These are phyloP conservation scores for Trifolium dubium DNA, from an alignment of 306 rosid genomes.

Conservation along the genomic window DNA sequence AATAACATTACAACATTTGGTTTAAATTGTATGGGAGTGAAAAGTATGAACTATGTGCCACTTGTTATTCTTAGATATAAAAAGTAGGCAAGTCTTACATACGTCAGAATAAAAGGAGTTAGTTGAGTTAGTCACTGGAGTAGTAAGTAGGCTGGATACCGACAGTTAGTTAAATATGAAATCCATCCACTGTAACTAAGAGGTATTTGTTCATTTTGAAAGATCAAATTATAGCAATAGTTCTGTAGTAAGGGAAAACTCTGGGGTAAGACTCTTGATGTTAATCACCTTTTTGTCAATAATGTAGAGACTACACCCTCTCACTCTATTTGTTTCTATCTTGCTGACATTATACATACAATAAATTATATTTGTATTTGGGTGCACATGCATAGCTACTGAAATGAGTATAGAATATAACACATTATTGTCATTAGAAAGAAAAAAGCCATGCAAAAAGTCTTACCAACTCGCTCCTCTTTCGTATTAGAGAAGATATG, in stretches of 20 bases:
- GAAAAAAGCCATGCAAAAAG: slow-evolving; percentile 18
- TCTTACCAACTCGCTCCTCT: slow-evolving; percentile 71
- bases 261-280: not conserved
- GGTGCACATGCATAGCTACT: slow-evolving; percentile 5
- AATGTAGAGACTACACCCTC: slow-evolving; percentile 2
- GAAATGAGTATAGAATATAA: slow-evolving; percentile 18
- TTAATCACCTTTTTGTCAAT: slow-evolving; percentile 17
- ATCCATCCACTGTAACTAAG: slow-evolving; percentile 4
- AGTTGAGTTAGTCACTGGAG: not conserved
- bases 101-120: not conserved
- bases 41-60: slow-evolving; percentile 1
- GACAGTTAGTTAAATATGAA: not conserved
- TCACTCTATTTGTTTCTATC: slow-evolving; percentile 1
- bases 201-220: slow-evolving; percentile 3
- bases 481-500: slow-evolving; percentile 53
- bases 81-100: not conserved
- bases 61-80: slow-evolving; percentile 5
- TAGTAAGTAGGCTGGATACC: slow-evolving; percentile 1
- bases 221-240: not conserved
- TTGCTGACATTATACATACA: not conserved
- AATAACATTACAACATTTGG: slow-evolving; percentile 16
- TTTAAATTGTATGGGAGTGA: not conserved
- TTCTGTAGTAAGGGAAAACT: not conserved
- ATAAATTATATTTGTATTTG: not conserved
- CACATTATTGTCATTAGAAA: slow-evolving; percentile 23